These are phyloP conservation scores for Phaseolus lunatus DNA, from an alignment of 306 rosid genomes.

Conservation along the genomic window DNA sequence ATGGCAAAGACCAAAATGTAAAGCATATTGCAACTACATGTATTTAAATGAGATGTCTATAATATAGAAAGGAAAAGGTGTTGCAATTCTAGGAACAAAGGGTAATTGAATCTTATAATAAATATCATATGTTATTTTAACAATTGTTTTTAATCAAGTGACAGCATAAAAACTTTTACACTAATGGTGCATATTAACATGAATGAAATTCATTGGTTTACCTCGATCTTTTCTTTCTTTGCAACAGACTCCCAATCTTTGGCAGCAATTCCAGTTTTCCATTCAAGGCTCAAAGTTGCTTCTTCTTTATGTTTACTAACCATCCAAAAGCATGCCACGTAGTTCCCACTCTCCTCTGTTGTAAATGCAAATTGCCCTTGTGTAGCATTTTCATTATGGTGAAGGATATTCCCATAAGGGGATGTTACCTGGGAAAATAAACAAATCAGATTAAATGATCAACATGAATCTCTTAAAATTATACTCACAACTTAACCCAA, in stretches of 20 bases:
- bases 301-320: conserved; percentile 42
- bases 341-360: conserved; percentile 55
- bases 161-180: no score
- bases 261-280: conserved; percentile 60
- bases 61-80: no score
- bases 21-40: no score
- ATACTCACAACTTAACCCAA: not conserved
- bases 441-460: not conserved
- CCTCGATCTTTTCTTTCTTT: conserved; percentile 61
- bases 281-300: conserved; percentile 51
- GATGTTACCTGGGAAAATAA: conserved; percentile 54
- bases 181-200: not conserved
- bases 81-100: no score
- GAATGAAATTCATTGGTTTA: not conserved
- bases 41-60: no score
- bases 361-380: conserved; percentile 66
- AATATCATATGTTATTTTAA: not conserved
- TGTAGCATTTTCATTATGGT: conserved; percentile 56
- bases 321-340: conserved; percentile 59
- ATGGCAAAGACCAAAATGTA: no score
- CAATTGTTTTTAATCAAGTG: not conserved
- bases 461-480: conserved; percentile 2
- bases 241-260: conserved; percentile 66
- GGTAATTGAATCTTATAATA: not conserved
- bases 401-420: conserved; percentile 57